A percentile compares a stretch with the other conserved stretches of the same genome.
These are phyloP conservation scores for Cyphellophora attinorum DNA, from an alignment of 2,329 filamentous ascomycete genomes.

Conservation along the genomic window DNA sequence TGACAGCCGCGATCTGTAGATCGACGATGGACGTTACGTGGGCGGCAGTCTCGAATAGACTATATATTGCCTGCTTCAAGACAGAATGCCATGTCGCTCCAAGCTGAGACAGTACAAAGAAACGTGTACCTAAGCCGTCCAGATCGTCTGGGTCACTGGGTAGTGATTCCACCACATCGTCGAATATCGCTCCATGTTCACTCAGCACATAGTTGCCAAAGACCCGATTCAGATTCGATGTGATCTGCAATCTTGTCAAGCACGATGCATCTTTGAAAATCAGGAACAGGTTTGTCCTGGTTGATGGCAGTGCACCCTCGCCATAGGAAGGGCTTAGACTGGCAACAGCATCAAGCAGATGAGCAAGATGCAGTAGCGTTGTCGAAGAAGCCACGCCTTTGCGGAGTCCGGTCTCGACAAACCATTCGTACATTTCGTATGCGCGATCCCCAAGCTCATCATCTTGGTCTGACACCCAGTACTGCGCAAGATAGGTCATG, in stretches of 20 bases:
- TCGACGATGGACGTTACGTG: conserved; percentile 54
- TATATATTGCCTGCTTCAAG: conserved; percentile 77
- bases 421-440: conserved; percentile 69
- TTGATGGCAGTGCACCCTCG: conserved; percentile 48
- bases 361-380: conserved; percentile 57
- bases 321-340: conserved; percentile 59
- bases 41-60: conserved; percentile 85
- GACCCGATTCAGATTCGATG: conserved; percentile 58
- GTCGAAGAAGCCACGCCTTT: conserved; percentile 60
- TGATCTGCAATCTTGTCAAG: conserved; percentile 66
- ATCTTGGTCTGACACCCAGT: conserved; percentile 51
- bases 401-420: conserved; percentile 57
- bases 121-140: conserved; percentile 77
- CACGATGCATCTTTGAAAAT: conserved; percentile 60
- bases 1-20: conserved; percentile 66
- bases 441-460: conserved; percentile 56
- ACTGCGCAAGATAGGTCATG: conserved; percentile 52
- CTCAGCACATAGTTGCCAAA: conserved; percentile 77
- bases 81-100: conserved; percentile 80
- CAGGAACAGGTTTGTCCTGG: conserved; percentile 62
- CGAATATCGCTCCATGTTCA: conserved; percentile 72
- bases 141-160: conserved; percentile 60
- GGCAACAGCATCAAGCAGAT: conserved; percentile 62
- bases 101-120: conserved; percentile 66
- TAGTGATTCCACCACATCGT: conserved; percentile 73